Conservation (phyloP, 345 rosid species). For the Eucalyptus melliodora region DNA sequence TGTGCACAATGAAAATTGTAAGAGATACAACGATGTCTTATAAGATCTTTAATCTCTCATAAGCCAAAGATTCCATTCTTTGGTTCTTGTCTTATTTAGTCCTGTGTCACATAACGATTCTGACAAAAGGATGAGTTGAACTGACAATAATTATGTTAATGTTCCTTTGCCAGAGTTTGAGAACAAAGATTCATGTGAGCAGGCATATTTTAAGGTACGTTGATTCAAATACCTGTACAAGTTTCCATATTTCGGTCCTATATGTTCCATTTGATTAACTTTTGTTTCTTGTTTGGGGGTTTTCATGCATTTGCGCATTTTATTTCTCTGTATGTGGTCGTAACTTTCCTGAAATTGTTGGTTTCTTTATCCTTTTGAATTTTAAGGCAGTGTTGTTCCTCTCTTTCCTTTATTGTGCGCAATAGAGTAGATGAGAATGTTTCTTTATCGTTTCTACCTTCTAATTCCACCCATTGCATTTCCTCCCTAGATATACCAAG, state of each 20-base stretch:
- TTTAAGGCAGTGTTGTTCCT: background rate
- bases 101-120: background rate
- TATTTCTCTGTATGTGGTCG: background rate
- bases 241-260: background rate
- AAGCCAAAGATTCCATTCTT: background rate
- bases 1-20: background rate
- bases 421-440: background rate
- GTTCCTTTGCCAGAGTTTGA: conserved; percentile 57
- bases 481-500: background rate
- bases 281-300: background rate
- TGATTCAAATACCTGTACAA: background rate
- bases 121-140: background rate
- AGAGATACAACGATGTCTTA: background rate
- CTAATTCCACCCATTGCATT: background rate
- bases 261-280: background rate
- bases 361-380: background rate
- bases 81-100: background rate
- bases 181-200: conserved; percentile 65
- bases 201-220: conserved; percentile 77
- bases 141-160: background rate
- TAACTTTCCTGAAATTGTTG: background rate
- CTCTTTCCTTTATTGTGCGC: background rate
- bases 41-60: background rate
- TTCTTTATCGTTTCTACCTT: background rate
- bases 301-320: background rate